phyloP scores from a whole-genome alignment of 306 rosid species.

The Comarum palustre region DNA sequence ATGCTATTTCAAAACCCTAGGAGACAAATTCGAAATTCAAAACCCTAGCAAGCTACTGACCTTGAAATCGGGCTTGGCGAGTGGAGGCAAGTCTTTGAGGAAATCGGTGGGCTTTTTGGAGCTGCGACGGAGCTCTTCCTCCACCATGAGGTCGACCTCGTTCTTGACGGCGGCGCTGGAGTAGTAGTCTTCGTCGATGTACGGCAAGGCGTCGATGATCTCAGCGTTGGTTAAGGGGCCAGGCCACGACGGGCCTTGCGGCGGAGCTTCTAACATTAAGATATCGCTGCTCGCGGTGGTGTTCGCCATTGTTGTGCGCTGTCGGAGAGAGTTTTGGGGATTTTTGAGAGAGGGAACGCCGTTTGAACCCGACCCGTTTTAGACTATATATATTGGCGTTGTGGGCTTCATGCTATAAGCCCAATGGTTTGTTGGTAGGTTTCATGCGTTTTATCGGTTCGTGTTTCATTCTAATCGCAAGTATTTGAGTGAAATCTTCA shows the following conservation, averaged over 20 bases:
- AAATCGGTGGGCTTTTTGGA: conserved; percentile 75
- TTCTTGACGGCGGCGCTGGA: conserved; percentile 58
- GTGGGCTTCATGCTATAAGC: too few relatives aligned
- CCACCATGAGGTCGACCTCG: conserved; percentile 84
- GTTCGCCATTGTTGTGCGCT: conserved; percentile 39
- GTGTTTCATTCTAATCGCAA: too few relatives aligned
- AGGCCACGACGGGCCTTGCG: conserved; percentile 36
- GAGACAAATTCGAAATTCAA: not conserved
- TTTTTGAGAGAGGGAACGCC: not conserved
- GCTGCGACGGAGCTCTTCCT: conserved; percentile 95
- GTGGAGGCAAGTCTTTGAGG: conserved; percentile 88
- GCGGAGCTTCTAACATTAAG: conserved; percentile 80
- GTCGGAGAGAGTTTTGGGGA: not conserved
- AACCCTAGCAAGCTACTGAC: conserved; percentile 29
- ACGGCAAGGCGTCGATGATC: conserved; percentile 81
- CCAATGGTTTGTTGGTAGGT: too few relatives aligned
- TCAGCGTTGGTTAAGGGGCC: conserved; percentile 51
- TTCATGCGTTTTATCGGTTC: too few relatives aligned
- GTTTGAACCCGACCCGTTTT: not conserved
- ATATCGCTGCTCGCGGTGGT: conserved; percentile 35
- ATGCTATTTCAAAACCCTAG: conserved; percentile 1
- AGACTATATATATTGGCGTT: too few relatives aligned
- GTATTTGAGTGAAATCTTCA: too few relatives aligned
- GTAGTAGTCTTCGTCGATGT: conserved; percentile 93
- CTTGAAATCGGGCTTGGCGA: conserved; percentile 60